Evolutionary conservation across 78 protist genomes (phyloP).

Genomic region (Dictyostelium purpureum): DNA sequence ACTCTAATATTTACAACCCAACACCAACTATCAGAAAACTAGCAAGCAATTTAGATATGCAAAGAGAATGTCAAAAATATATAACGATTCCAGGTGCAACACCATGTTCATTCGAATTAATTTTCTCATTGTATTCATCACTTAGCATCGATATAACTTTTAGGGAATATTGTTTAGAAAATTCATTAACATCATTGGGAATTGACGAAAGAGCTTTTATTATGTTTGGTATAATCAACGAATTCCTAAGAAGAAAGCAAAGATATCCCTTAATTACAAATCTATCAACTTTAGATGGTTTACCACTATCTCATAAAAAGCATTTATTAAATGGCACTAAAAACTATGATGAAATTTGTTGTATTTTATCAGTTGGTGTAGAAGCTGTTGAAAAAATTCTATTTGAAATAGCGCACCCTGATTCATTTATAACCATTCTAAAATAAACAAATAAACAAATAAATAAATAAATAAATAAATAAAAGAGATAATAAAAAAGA

Average conservation of each 20-base stretch:
- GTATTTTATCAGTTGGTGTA: slow-evolving; percentile 69
- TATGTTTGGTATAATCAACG: slow-evolving; percentile 70
- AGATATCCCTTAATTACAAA: slow-evolving; percentile 46
- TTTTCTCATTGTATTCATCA: slow-evolving; percentile 21
- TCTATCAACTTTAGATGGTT: slow-evolving; percentile 10
- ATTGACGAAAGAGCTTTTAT: slow-evolving; percentile 64
- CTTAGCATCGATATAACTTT: slow-evolving; percentile 33
- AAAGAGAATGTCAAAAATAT: slow-evolving; percentile 41
- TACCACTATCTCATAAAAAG: slow-evolving; percentile 49
- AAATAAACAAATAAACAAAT: slow-evolving; percentile 14
- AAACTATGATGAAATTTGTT: slow-evolving; percentile 74
- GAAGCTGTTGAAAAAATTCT: slow-evolving; percentile 41
- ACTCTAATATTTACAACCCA: slow-evolving; percentile 49
- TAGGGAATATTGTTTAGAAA: slow-evolving; percentile 68
- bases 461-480: neutral
- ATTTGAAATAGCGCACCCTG: slow-evolving; percentile 43
- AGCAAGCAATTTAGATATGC: slow-evolving; percentile 66
- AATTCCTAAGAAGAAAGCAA: slow-evolving; percentile 68
- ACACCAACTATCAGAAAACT: slow-evolving; percentile 56
- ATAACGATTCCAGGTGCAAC: slow-evolving; percentile 33
- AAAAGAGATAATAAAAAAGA: no score
- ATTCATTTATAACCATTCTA: slow-evolving; percentile 16
- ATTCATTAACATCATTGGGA: slow-evolving; percentile 37
- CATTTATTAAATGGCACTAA: slow-evolving; percentile 56
- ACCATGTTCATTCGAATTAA: slow-evolving; percentile 37